A percentile compares a stretch with the other conserved stretches of the same genome.
phyloP scores from a whole-genome alignment of 2,329 filamentous ascomycete species.

The Colletotrichum liaoningense region DNA sequence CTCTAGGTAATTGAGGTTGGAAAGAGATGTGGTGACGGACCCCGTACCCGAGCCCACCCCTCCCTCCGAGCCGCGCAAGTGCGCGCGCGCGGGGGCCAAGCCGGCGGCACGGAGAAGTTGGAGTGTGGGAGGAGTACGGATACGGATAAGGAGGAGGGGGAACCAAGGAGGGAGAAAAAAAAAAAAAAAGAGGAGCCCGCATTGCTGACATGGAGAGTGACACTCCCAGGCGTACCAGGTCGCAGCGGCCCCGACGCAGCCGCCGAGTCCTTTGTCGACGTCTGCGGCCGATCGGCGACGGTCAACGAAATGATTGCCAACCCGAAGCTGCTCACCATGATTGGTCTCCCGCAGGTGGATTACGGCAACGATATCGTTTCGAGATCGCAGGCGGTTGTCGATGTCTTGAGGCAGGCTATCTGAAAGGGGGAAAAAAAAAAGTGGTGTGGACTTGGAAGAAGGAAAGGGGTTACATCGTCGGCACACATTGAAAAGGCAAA shows the following conservation, averaged over 20 bases:
- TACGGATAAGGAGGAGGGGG: background rate
- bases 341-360: constrained; percentile 45
- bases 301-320: constrained; percentile 47
- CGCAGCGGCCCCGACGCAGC: constrained; percentile 37
- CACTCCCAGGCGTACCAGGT: constrained; percentile 6
- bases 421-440: background rate
- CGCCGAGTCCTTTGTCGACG: constrained; percentile 43
- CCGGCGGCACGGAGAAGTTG: background rate
- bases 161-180: too few relatives aligned
- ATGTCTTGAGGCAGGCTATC: constrained; percentile 33
- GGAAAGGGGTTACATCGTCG: background rate
- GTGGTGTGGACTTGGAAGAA: background rate
- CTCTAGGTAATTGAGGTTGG: too few relatives aligned
- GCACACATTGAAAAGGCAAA: background rate
- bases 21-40: background rate
- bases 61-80: background rate
- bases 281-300: constrained; percentile 44
- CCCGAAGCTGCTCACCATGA: constrained; percentile 44
- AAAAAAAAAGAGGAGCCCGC: background rate
- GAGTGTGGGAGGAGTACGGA: too few relatives aligned
- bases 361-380: constrained; percentile 43
- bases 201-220: constrained; percentile 15
- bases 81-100: background rate
- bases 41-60: background rate
- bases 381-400: constrained; percentile 41